A percentile compares a stretch with the other conserved stretches of the same genome.
These are phyloP conservation scores for Suillus americanus DNA, from an alignment of 768 basidiomycete genomes.

Conservation along the genomic window DNA sequence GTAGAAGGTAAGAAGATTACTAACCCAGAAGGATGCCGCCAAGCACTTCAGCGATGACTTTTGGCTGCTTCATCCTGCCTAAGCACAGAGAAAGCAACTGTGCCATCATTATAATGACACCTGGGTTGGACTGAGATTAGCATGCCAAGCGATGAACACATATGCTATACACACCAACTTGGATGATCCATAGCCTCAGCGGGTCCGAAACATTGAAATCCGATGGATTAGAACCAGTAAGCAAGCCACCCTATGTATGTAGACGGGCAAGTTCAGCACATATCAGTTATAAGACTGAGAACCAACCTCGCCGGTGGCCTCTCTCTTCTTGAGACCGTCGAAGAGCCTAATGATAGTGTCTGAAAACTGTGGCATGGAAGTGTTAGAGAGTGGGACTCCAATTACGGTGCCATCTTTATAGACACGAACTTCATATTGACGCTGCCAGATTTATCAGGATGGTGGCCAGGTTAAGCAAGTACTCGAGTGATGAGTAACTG, in stretches of 20 bases:
- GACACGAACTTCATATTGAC: neutral
- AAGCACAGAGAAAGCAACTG: slow-evolving; percentile 70
- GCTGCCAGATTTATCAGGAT: neutral
- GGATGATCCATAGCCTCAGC: slow-evolving; percentile 73
- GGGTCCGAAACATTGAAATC: slow-evolving; percentile 65
- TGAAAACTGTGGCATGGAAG: slow-evolving; percentile 42
- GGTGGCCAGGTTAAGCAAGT: neutral
- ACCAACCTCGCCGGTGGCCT: slow-evolving; percentile 29
- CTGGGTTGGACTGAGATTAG: slow-evolving; percentile 33
- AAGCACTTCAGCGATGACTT: slow-evolving; percentile 93
- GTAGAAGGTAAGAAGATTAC: slow-evolving; percentile 30
- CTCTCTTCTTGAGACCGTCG: slow-evolving; percentile 19
- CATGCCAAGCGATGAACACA: neutral
- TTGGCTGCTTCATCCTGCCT: slow-evolving; percentile 75
- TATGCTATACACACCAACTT: slow-evolving; percentile 51
- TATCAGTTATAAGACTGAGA: neutral
- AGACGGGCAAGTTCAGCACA: neutral
- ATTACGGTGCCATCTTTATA: neutral
- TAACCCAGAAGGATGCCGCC: slow-evolving; percentile 82
- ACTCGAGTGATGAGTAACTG: neutral
- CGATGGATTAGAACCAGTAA: slow-evolving; percentile 75
- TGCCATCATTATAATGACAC: slow-evolving; percentile 78
- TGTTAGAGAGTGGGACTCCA: slow-evolving; percentile 19
- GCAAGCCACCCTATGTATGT: slow-evolving; percentile 64
- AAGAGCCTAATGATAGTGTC: slow-evolving; percentile 38